Base-by-base conservation (phyloP, 441 rosid species). In the Eutrema salsugineum region DNA sequence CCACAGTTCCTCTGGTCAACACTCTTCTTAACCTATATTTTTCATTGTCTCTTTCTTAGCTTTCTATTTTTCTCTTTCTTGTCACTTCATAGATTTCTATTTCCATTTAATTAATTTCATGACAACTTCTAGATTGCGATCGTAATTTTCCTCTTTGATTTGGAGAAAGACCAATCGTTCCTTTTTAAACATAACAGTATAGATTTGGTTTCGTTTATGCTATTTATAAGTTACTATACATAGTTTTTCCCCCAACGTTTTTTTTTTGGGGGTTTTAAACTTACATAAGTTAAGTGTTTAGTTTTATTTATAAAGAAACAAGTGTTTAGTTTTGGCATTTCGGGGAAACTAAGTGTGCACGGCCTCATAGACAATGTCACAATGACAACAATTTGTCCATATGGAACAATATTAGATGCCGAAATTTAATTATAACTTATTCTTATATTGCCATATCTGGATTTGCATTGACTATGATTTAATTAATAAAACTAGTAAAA, bases 1-100 rank as follows among this genome's bases (percentile, higher is more conserved):
- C 75, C 75, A 75, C 79, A 75, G 79, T 75, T 58, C 70, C 74
- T 54, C 53, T 68, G 46, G 74, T 68, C 78, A 75, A 75, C 78
- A 68, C 74, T 54, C 61, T 68, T 75, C 50, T 60, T 40, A 53
- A 61, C 58, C 60, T 75, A 27, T 75, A 27, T 22, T 51, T 75
- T 30, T 48, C 43, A 9, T 75, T 75, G 75, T 75, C 75, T 55
- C 54, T 75, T 68, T 68, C 66, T 46, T 54, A 62, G 70, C 70
- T 68, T 68, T 75, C 70, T 68, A 54, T 68, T 61, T 62, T 75
- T 53, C 19, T 75, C 59, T 75, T 75, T 69, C 70, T 55, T 55
- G 70, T 69, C 75, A 68, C 66, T 68, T 75, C 79, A 47, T 68
- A 75, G 61, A 43, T 68, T 69, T 69, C 75, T 68, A 38, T 46